Base-by-base conservation (phyloP, 169 alveolate genomes). In the Plasmodium fragile region DNA sequence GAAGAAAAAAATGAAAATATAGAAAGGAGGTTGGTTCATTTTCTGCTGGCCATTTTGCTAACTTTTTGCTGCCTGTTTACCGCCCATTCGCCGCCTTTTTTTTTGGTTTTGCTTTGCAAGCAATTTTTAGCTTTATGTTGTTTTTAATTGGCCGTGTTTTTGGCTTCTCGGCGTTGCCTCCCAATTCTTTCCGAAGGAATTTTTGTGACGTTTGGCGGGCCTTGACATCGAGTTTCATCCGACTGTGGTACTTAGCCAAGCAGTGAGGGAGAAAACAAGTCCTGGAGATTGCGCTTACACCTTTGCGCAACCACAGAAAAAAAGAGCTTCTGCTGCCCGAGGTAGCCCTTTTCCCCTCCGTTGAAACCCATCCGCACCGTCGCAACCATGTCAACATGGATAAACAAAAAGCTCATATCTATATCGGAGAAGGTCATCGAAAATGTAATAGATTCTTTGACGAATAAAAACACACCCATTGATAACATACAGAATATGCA, bases 301-400 rank as follows among this genome's bases (percentile, higher is more conserved):
- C 22, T 41, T 25, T 53, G 75, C 49, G 32, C 69, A 18, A 28
- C 28, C 75, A 82, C 49, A 39, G 45, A 71, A n/a, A 16, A 8
- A 52, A 53, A 80, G 70, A 7, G 8, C 10, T 79, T 45, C 52
- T 45, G 25, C 28, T 32, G 1, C 28, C 13, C 10, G 41, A 13
- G 16, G 75, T 28, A 65, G 13, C 36, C 13, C 36, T 11, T 7
- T 2, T 16, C 8, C 39, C 75, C n/a, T 25, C 72, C 55, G 10
- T 41, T 39, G 53, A 39, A 78, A 11, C 34, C 43, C 34, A 45
- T 39, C 49, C 28, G 25, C 30, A 25, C 59, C n/a, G 43, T 30
- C 22, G 30, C 75, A 91, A 91, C 75, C 75, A 91, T 91, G 94
- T 91, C 94, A 49, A 80, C 94, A 81, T 91, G 94, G 94, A 91